Evolutionary conservation across 2,329 filamentous ascomycete genomes (phyloP).

Genomic region (Fusarium coffeatum): DNA sequence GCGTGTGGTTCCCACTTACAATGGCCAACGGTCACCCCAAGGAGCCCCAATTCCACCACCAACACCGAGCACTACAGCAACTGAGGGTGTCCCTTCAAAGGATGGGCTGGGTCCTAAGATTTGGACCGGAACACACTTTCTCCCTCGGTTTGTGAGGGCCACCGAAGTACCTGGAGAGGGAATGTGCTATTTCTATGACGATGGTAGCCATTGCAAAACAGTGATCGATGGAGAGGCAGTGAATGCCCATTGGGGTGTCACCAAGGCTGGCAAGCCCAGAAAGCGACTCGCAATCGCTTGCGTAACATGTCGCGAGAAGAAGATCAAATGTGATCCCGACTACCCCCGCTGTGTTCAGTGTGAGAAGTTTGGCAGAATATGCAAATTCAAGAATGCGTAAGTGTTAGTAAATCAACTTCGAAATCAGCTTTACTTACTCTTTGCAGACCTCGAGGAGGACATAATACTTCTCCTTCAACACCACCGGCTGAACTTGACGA

Average conservation of each 20-base stretch:
- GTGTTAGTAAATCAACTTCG: constrained; percentile 52
- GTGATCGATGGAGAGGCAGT: constrained; percentile 87
- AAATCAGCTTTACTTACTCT: constrained; percentile 14
- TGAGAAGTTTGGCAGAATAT: constrained; percentile 87
- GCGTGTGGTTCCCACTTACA: constrained; percentile 40
- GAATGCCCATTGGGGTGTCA: constrained; percentile 93
- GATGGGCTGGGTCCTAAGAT: constrained; percentile 75
- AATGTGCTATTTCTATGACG: constrained; percentile 86
- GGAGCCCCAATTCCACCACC: constrained; percentile 45
- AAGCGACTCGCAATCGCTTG: constrained; percentile 94
- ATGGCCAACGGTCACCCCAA: constrained; percentile 45
- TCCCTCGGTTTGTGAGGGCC: constrained; percentile 72
- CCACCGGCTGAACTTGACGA: constrained; percentile 64
- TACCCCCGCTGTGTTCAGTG: constrained; percentile 90
- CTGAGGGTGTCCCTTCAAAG: constrained; percentile 63
- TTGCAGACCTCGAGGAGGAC: constrained; percentile 66
- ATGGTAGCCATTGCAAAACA: constrained; percentile 84
- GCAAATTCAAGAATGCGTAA: constrained; percentile 88
- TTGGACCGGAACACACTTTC: constrained; percentile 74
- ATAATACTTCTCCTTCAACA: constrained; percentile 67
- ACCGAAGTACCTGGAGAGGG: constrained; percentile 81
- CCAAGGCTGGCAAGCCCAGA: constrained; percentile 91
- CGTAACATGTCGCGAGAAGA: constrained; percentile 93
- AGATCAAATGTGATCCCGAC: constrained; percentile 95
- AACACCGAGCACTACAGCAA: constrained; percentile 48